phyloP scores from a whole-genome alignment of 2,329 filamentous ascomycete genomes.

The Eutypella sp. region DNA sequence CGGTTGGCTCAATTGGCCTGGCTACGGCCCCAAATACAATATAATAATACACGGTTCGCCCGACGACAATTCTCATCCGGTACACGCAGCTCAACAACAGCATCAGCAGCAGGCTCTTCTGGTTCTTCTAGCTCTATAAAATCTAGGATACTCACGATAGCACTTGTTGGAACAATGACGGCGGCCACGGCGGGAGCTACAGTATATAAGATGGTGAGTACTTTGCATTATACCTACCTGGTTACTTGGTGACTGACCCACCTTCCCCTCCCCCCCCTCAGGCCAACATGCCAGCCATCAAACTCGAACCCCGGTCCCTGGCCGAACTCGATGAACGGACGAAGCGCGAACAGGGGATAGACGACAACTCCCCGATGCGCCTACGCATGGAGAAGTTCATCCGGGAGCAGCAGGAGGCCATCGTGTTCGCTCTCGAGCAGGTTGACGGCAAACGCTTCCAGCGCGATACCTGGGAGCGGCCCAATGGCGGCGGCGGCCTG shows the following conservation, averaged over 20 bases:
- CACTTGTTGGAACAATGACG: constrained; percentile 12
- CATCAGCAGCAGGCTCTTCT: not conserved
- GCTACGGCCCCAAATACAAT: constrained; percentile 15
- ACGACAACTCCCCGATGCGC: constrained; percentile 83
- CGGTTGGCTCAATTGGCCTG: constrained; percentile 17
- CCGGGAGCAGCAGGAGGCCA: constrained; percentile 84
- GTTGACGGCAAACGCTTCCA: constrained; percentile 81
- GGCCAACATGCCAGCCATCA: constrained; percentile 36
- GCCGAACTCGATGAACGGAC: constrained; percentile 78
- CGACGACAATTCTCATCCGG: constrained; percentile 17
- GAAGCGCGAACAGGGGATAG: constrained; percentile 74
- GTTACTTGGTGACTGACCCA: constrained; percentile 17
- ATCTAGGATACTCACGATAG: constrained; percentile 11
- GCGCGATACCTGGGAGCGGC: constrained; percentile 80
- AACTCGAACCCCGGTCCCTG: constrained; percentile 63
- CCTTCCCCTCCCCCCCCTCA: constrained; percentile 17
- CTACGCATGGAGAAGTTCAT: constrained; percentile 97
- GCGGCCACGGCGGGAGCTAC: constrained; percentile 17
- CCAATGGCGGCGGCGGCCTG: constrained; percentile 86
- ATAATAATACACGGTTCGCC: constrained; percentile 9
- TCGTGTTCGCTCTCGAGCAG: constrained; percentile 75
- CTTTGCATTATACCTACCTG: no score
- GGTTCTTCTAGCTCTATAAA: constrained; percentile 11
- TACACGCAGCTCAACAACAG: constrained; percentile 8
- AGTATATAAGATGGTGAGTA: constrained; percentile 20